Conservation (phyloP, 176 grass and related monocot genomes). For the Triticum monococcum region DNA sequence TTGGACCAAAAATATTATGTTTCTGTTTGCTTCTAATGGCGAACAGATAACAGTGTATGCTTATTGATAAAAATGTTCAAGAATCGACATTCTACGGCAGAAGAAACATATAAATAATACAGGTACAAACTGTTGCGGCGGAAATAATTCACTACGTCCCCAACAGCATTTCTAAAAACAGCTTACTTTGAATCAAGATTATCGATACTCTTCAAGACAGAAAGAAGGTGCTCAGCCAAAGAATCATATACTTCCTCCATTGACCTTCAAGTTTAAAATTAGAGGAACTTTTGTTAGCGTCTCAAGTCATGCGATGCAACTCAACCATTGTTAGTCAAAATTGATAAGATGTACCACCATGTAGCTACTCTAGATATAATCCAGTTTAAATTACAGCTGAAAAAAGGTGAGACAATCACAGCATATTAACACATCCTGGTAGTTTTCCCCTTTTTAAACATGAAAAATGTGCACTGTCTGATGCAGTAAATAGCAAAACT, state of each 20-base stretch:
- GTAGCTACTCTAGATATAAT: not conserved
- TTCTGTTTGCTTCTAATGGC: not conserved
- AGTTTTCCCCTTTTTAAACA: not conserved
- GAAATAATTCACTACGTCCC: not conserved
- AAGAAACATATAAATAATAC: not conserved
- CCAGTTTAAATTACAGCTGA: not conserved
- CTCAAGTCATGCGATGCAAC: constrained; percentile 6
- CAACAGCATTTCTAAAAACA: not conserved
- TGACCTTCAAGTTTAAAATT: constrained; percentile 51
- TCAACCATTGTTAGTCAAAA: constrained; percentile 11
- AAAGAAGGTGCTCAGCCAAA: constrained; percentile 76
- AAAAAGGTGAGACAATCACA: not conserved
- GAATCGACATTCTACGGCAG: not conserved
- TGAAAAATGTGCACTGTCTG: not conserved
- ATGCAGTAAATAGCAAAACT: not conserved
- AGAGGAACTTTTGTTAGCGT: constrained; percentile 11
- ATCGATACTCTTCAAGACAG: constrained; percentile 38
- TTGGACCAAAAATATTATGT: not conserved
- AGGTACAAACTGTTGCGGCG: not conserved
- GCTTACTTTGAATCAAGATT: constrained; percentile 74
- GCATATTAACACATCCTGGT: not conserved
- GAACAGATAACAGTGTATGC: not conserved
- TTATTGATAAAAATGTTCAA: constrained; percentile 4
- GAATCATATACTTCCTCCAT: constrained; percentile 82
- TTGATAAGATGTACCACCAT: not conserved